Percentiles rank a stretch among this genome's conserved stretches.
phyloP scores from a whole-genome alignment of 1,284 basidiomycete genomes.

The Apiotrichum gamsii region DNA sequence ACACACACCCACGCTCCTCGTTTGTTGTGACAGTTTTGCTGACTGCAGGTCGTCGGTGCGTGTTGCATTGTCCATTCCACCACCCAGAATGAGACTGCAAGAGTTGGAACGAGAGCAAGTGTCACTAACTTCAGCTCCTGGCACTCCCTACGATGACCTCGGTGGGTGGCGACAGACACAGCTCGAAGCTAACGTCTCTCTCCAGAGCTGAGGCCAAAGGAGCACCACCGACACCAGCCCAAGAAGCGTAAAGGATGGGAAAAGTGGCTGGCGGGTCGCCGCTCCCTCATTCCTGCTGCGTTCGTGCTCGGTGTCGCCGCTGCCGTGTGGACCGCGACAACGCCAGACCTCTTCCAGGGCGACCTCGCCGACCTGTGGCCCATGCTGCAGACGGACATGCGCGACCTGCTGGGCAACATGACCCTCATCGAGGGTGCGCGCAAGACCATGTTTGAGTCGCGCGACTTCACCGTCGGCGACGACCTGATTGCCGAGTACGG shows the following conservation, averaged over 20 bases:
- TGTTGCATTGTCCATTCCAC: not conserved
- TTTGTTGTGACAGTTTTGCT: too few species aligned
- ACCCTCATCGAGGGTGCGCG: conserved; percentile 49
- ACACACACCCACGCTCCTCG: too few species aligned
- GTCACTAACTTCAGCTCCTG: conserved; percentile 40
- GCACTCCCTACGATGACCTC: conserved; percentile 45
- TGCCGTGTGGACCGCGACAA: conserved; percentile 17
- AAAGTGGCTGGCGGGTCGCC: conserved; percentile 25
- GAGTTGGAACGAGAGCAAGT: too few species aligned
- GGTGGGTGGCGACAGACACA: conserved; percentile 35
- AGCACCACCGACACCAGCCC: conserved; percentile 12
- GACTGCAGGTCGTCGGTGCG: conserved; percentile 3
- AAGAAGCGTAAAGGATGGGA: conserved; percentile 17
- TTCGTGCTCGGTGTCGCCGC: conserved; percentile 13
- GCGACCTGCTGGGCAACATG: conserved; percentile 37
- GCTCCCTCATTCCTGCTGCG: conserved; percentile 9
- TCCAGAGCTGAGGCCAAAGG: conserved; percentile 2
- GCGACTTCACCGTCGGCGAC: conserved; percentile 79
- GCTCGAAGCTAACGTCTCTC: too few species aligned
- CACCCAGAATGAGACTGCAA: not conserved
- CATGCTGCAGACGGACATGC: conserved; percentile 36
- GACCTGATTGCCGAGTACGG: conserved; percentile 58
- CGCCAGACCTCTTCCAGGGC: conserved; percentile 18
- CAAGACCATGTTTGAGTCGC: conserved; percentile 65
- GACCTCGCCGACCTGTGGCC: conserved; percentile 26